A percentile compares a stretch with the other conserved stretches of the same genome.
phyloP scores from a whole-genome alignment of 2,329 filamentous ascomycete species.

The Bipolaris zeicola region DNA sequence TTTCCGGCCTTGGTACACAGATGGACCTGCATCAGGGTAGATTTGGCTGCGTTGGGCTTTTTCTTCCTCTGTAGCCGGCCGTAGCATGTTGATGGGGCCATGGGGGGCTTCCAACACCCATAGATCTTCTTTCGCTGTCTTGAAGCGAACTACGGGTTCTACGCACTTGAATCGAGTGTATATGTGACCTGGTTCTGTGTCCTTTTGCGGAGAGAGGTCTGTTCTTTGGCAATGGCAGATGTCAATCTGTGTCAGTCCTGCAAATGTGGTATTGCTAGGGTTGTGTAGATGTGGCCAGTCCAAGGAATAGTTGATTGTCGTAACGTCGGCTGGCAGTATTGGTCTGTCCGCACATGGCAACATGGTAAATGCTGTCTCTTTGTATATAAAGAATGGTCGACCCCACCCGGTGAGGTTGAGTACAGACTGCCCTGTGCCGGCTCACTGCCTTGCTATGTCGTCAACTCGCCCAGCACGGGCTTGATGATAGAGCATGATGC shows the following conservation, averaged over 20 bases:
- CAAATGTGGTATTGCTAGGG: constrained; percentile 41
- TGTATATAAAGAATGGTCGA: neutral
- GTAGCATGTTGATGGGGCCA: constrained; percentile 38
- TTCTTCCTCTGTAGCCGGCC: constrained; percentile 31
- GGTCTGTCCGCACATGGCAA: constrained; percentile 18
- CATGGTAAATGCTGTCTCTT: constrained; percentile 10
- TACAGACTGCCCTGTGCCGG: neutral
- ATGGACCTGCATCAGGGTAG: constrained; percentile 30
- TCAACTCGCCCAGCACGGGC: constrained; percentile 6
- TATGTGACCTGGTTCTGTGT: constrained; percentile 32
- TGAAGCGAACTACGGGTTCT: constrained; percentile 32
- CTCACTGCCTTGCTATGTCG: constrained; percentile 3
- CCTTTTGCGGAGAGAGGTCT: constrained; percentile 6
- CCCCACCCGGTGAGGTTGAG: neutral
- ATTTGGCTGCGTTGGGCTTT: constrained; percentile 21
- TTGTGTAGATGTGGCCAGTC: constrained; percentile 37
- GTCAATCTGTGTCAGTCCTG: constrained; percentile 33
- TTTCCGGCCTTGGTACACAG: constrained; percentile 33
- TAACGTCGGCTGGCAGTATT: constrained; percentile 41
- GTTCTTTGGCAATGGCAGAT: constrained; percentile 31
- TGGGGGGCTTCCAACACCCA: constrained; percentile 34
- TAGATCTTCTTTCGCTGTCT: constrained; percentile 19
- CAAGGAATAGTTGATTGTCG: constrained; percentile 44
- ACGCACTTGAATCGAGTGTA: constrained; percentile 39
- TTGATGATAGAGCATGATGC: constrained; percentile 24